Conservation (phyloP, 2,329 filamentous ascomycete species). For the Pseudocercospora fijiensis region DNA sequence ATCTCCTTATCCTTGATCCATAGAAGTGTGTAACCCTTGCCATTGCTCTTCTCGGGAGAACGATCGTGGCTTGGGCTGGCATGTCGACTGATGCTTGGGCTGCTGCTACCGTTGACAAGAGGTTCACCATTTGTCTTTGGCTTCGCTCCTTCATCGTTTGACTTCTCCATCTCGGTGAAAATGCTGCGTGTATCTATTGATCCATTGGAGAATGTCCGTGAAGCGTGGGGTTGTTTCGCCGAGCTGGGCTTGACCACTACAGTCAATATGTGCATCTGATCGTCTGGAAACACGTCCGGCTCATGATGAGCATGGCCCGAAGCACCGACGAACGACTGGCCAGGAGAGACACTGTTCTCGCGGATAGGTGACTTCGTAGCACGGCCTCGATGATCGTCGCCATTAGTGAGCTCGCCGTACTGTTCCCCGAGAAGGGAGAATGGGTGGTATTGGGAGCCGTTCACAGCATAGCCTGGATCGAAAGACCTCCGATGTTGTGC, state of each 20-base stretch:
- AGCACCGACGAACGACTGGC: constrained; percentile 18
- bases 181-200: constrained; percentile 56
- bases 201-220: constrained; percentile 56
- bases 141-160: constrained; percentile 39
- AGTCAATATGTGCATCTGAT: constrained; percentile 53
- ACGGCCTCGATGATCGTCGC: constrained; percentile 34
- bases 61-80: constrained; percentile 23
- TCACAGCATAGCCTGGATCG: constrained; percentile 31
- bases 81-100: constrained; percentile 17
- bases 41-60: constrained; percentile 23
- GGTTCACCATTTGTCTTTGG: constrained; percentile 40
- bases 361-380: constrained; percentile 35
- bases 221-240: constrained; percentile 41
- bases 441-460: constrained; percentile 28
- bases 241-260: constrained; percentile 50
- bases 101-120: constrained; percentile 28
- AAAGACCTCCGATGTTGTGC: constrained; percentile 30
- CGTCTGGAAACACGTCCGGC: constrained; percentile 53
- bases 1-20: constrained; percentile 53
- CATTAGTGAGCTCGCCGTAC: constrained; percentile 28
- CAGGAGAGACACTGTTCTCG: constrained; percentile 28
- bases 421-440: constrained; percentile 25
- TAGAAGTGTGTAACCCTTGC: constrained; percentile 40
- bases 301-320: constrained; percentile 31
- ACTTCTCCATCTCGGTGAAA: constrained; percentile 47